phyloP scores from a whole-genome alignment of 805 yeast species.

The Ogataea pini region DNA sequence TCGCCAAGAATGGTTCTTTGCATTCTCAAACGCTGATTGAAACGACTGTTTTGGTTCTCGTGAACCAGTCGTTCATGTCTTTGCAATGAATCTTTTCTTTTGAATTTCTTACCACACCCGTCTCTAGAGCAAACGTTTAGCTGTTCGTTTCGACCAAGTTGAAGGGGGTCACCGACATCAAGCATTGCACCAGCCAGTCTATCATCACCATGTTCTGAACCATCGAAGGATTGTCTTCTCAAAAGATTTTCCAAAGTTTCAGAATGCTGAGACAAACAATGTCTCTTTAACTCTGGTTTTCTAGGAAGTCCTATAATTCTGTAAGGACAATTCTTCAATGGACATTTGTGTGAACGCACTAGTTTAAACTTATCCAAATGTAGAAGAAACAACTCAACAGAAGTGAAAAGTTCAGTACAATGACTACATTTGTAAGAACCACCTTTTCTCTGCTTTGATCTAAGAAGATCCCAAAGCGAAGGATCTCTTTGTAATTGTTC shows the following conservation, averaged over 20 bases:
- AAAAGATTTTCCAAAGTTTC: slow-evolving; percentile 17
- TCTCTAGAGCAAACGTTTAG: slow-evolving; percentile 23
- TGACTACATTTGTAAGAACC: slow-evolving; percentile 50
- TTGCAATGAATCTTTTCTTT: slow-evolving; percentile 52
- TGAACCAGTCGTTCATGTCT: slow-evolving; percentile 58
- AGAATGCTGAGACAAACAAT: slow-evolving; percentile 49
- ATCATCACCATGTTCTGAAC: slow-evolving; percentile 6
- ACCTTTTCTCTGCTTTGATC: slow-evolving; percentile 33
- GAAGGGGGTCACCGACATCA: not conserved
- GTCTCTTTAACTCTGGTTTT: slow-evolving; percentile 50
- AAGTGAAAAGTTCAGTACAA: slow-evolving; percentile 42
- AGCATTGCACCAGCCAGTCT: not conserved
- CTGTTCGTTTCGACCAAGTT: slow-evolving; percentile 8
- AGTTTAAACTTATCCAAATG: slow-evolving; percentile 46
- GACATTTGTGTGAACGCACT: slow-evolving; percentile 46
- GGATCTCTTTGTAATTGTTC: slow-evolving; percentile 35
- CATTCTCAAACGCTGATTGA: slow-evolving; percentile 36
- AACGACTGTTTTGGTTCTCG: slow-evolving; percentile 41
- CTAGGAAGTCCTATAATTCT: slow-evolving; percentile 49
- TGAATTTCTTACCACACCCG: slow-evolving; percentile 49
- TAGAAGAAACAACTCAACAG: slow-evolving; percentile 29
- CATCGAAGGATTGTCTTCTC: slow-evolving; percentile 9
- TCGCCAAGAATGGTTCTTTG: slow-evolving; percentile 25
- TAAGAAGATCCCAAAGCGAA: slow-evolving; percentile 18
- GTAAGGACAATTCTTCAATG: slow-evolving; percentile 49